Percentiles rank a stretch among this genome's conserved stretches.
These are phyloP conservation scores for Salix koriyanagi DNA, from an alignment of 345 rosid species.

Conservation along the genomic window DNA sequence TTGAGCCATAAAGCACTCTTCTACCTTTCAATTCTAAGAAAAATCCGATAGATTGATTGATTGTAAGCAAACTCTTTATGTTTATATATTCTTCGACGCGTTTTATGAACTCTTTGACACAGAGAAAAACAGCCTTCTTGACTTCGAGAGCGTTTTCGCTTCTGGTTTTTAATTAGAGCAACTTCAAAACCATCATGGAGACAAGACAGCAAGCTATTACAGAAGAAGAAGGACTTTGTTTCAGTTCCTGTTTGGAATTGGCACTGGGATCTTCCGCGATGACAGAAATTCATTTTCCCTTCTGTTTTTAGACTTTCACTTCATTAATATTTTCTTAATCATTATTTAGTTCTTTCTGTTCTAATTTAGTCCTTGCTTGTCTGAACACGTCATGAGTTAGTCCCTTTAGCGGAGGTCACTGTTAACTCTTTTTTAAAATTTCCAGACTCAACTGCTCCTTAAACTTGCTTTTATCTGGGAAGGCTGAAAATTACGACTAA, in stretches of 20 bases:
- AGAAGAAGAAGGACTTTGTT: background rate
- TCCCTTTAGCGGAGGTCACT: no score
- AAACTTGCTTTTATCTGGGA: no score
- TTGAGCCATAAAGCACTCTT: conserved; percentile 9
- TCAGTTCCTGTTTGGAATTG: background rate
- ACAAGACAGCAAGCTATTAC: background rate
- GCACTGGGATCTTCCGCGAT: background rate
- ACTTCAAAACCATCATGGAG: background rate
- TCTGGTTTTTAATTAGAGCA: background rate
- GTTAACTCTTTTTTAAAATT: no score
- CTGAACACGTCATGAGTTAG: no score
- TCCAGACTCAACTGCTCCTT: no score
- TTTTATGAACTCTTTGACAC: no score
- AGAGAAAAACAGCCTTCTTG: background rate
- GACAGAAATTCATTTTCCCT: background rate
- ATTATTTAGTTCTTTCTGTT: background rate
- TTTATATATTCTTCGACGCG: no score
- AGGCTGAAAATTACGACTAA: no score
- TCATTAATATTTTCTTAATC: background rate
- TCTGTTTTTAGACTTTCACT: background rate
- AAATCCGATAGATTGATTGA: background rate
- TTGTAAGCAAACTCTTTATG: background rate
- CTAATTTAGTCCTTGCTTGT: background rate
- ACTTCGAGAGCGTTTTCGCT: background rate
- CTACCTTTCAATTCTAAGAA: conserved; percentile 19